Evolutionary conservation across 2,329 filamentous ascomycete genomes (phyloP).

Genomic region (Neurospora crassa): DNA sequence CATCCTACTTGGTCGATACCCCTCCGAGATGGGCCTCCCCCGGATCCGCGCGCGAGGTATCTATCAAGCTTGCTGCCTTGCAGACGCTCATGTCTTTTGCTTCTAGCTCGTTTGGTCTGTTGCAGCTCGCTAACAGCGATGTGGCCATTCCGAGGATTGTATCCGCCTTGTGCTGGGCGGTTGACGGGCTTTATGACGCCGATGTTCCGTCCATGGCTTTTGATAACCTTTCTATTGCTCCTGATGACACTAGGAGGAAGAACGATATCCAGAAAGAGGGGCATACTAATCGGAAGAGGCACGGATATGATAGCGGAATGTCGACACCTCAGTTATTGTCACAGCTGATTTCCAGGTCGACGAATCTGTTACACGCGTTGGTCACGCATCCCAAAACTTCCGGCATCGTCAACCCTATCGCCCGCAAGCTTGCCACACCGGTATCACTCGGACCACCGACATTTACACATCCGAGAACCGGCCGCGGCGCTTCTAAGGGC

Average conservation of each 20-base stretch:
- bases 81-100: constrained; percentile 52
- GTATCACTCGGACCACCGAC: not conserved
- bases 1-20: constrained; percentile 48
- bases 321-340: constrained; percentile 24
- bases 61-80: constrained; percentile 37
- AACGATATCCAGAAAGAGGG: not conserved
- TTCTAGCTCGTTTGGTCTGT: constrained; percentile 49
- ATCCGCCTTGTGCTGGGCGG: constrained; percentile 50
- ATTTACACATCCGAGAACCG: not conserved
- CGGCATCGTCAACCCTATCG: constrained; percentile 44
- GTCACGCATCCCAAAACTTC: constrained; percentile 38
- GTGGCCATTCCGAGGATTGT: constrained; percentile 67
- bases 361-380: constrained; percentile 41
- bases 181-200: constrained; percentile 64
- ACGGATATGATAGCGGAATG: constrained; percentile 1
- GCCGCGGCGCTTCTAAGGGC: not conserved
- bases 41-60: constrained; percentile 24
- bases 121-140: constrained; percentile 58
- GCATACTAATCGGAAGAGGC: not conserved
- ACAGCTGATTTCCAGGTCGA: constrained; percentile 37
- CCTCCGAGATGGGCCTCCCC: constrained; percentile 32
- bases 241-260: not conserved
- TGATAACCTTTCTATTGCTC: not conserved
- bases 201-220: constrained; percentile 27
- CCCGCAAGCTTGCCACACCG: constrained; percentile 51